phyloP scores from a whole-genome alignment of 768 basidiomycete species.

The Sarcodon aspratus region DNA sequence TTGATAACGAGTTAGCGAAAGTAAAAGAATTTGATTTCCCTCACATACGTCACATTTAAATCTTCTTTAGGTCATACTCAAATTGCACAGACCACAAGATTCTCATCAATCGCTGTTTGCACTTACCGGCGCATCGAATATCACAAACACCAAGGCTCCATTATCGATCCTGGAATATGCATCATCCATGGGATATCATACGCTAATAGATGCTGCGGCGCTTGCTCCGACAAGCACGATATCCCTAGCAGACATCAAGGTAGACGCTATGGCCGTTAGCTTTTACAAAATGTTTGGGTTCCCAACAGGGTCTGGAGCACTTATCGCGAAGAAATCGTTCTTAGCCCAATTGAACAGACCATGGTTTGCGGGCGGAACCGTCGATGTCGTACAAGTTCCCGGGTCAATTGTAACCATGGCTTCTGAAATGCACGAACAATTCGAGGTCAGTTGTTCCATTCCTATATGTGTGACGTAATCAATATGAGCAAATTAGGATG shows the following conservation, averaged over 20 bases:
- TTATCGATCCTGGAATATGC: constrained; percentile 57
- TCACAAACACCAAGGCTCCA: constrained; percentile 64
- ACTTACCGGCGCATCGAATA: constrained; percentile 73
- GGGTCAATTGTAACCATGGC: constrained; percentile 56
- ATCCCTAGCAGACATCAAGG: constrained; percentile 50
- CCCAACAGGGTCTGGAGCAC: constrained; percentile 74
- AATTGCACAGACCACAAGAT: background rate
- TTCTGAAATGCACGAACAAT: constrained; percentile 52
- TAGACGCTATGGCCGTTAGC: constrained; percentile 75
- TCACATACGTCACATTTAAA: background rate
- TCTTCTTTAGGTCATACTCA: background rate
- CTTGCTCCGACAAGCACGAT: constrained; percentile 63
- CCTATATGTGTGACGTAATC: background rate
- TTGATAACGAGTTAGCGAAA: constrained; percentile 46
- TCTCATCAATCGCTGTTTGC: constrained; percentile 53
- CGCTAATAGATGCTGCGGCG: constrained; percentile 75
- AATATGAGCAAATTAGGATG: constrained; percentile 40
- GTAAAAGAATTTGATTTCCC: constrained; percentile 22
- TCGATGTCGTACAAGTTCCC: constrained; percentile 76
- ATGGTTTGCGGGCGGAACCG: constrained; percentile 81
- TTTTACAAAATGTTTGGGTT: constrained; percentile 92
- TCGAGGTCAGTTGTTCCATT: constrained; percentile 48
- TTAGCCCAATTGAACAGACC: constrained; percentile 49
- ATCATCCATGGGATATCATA: constrained; percentile 56
- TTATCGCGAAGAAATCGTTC: constrained; percentile 64